phyloP scores from a whole-genome alignment of 2,329 filamentous ascomycete genomes.

The Talaromyces sp. region DNA sequence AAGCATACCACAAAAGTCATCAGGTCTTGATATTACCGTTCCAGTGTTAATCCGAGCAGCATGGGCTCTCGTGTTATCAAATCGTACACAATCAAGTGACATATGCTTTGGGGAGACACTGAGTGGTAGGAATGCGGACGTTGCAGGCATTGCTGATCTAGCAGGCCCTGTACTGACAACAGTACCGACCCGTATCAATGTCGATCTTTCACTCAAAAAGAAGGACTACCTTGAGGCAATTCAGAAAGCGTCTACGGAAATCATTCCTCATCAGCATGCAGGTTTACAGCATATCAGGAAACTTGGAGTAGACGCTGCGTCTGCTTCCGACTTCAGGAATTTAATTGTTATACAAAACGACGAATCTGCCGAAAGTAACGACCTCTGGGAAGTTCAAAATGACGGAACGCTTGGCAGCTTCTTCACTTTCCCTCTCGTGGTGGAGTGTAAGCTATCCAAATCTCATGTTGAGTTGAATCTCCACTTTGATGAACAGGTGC shows the following conservation, averaged over 20 bases:
- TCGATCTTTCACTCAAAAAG: slow-evolving; percentile 33
- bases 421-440: slow-evolving; percentile 58
- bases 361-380: slow-evolving; percentile 19
- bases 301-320: slow-evolving; percentile 45
- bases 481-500: slow-evolving; percentile 61
- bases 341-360: slow-evolving; percentile 40
- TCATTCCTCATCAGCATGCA: slow-evolving; percentile 64
- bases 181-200: slow-evolving; percentile 31
- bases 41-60: slow-evolving; percentile 48
- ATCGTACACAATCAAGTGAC: slow-evolving; percentile 23
- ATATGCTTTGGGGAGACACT: slow-evolving; percentile 53
- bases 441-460: slow-evolving; percentile 57
- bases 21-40: slow-evolving; percentile 34
- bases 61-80: slow-evolving; percentile 19
- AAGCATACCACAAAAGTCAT: slow-evolving; percentile 16
- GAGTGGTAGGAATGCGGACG: slow-evolving; percentile 50
- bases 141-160: slow-evolving; percentile 42
- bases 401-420: slow-evolving; percentile 57
- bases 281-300: slow-evolving; percentile 51
- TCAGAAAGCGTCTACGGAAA: slow-evolving; percentile 52
- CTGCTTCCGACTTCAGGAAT: slow-evolving; percentile 46
- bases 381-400: slow-evolving; percentile 27
- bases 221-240: slow-evolving; percentile 53
- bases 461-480: slow-evolving; percentile 56
- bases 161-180: slow-evolving; percentile 26